Evolutionary conservation across 2,329 filamentous ascomycete genomes (phyloP).

Genomic region (Fusarium sterilihyphosum): DNA sequence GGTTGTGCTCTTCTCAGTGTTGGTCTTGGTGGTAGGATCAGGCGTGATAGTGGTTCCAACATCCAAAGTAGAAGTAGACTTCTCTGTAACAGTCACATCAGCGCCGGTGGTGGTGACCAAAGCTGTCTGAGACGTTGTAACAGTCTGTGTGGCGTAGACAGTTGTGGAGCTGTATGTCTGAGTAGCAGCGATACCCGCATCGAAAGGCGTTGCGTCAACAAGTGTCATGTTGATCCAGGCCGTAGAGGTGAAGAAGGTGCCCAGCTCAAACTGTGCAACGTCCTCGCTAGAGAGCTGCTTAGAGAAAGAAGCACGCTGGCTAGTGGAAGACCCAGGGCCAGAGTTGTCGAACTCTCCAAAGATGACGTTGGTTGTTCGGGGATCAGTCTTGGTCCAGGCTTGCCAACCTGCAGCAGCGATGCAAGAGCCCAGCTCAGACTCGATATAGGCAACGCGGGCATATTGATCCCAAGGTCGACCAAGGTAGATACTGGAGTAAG

Average conservation of each 20-base stretch:
- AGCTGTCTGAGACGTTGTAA: slow-evolving; percentile 30
- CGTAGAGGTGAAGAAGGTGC: slow-evolving; percentile 32
- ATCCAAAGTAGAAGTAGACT: slow-evolving; percentile 26
- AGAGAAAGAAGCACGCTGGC: slow-evolving; percentile 33
- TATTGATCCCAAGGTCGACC: slow-evolving; percentile 38
- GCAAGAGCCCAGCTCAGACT: slow-evolving; percentile 26
- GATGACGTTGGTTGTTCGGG: slow-evolving; percentile 31
- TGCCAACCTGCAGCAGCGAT: slow-evolving; percentile 32
- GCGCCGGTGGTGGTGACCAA: slow-evolving; percentile 21
- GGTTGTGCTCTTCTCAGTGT: slow-evolving; percentile 25
- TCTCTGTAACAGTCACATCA: slow-evolving; percentile 19
- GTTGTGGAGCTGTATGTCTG: slow-evolving; percentile 22
- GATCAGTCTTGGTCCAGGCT: slow-evolving; percentile 35
- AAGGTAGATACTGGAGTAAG: slow-evolving; percentile 35
- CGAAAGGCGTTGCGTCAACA: slow-evolving; percentile 33
- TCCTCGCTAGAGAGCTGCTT: slow-evolving; percentile 15
- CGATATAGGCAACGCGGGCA: slow-evolving; percentile 36
- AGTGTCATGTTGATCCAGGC: slow-evolving; percentile 39
- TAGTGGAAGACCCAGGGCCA: slow-evolving; percentile 30
- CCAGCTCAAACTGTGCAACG: slow-evolving; percentile 29
- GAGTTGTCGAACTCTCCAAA: slow-evolving; percentile 37
- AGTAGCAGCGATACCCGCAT: slow-evolving; percentile 14
- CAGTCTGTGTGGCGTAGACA: slow-evolving; percentile 32
- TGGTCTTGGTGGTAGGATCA: slow-evolving; percentile 26
- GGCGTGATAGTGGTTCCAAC: slow-evolving; percentile 37